Percentiles rank a stretch among this genome's conserved stretches.
Evolutionary conservation across 148 eudicot genomes (phyloP).

Genomic region (Heliamphora exappendiculata): DNA sequence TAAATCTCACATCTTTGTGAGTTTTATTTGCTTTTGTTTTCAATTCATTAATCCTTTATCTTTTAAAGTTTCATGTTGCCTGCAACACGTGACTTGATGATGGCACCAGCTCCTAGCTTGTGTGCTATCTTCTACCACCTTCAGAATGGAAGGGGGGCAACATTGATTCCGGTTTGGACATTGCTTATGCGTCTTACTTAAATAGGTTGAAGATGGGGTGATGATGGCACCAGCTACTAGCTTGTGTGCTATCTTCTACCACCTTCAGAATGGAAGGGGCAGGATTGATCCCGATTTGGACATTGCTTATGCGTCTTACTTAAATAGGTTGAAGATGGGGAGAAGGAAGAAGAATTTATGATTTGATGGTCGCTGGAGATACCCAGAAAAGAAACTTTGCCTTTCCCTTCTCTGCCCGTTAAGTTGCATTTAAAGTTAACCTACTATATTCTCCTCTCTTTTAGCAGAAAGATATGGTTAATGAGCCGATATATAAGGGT

Average conservation of each 20-base stretch:
- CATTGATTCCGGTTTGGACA: not conserved
- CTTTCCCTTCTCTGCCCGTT: not conserved
- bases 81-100: not conserved
- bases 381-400: not conserved
- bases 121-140: not conserved
- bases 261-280: not conserved
- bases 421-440: not conserved
- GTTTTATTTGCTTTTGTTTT: not conserved
- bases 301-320: not conserved
- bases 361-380: not conserved
- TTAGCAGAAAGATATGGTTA: not conserved
- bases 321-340: not conserved
- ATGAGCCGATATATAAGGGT: not conserved
- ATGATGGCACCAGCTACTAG: not conserved
- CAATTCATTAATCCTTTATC: not conserved
- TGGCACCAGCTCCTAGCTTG: not conserved
- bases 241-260: not conserved
- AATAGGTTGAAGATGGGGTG: not conserved
- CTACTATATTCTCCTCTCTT: not conserved
- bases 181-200: not conserved
- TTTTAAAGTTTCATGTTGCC: not conserved
- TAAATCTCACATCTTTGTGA: not conserved
- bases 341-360: not conserved
- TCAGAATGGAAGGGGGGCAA: not conserved
- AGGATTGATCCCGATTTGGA: not conserved